phyloP scores from a whole-genome alignment of 2,329 filamentous ascomycete species.

The Botrytis pseudocinerea region DNA sequence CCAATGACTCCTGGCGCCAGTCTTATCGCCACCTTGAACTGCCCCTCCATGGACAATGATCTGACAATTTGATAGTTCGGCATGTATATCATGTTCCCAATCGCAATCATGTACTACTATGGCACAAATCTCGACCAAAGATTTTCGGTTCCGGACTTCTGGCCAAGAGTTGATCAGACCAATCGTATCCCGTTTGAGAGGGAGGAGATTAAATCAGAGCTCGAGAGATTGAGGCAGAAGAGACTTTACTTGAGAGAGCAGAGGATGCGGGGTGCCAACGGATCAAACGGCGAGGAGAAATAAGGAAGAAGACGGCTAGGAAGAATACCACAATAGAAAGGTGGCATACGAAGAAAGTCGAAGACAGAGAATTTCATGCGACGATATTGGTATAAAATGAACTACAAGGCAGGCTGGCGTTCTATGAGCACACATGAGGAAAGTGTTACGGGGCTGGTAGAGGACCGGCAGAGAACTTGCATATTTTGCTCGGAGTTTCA shows the following conservation, averaged over 20 bases:
- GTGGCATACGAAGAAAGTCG: neutral
- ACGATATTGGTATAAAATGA: constrained; percentile 9
- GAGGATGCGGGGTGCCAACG: constrained; percentile 37
- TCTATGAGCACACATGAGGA: neutral
- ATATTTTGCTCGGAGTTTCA: neutral
- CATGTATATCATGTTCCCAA: constrained; percentile 98
- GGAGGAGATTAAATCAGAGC: constrained; percentile 79
- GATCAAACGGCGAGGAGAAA: constrained; percentile 17
- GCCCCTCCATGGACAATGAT: constrained; percentile 10
- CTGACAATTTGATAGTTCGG: constrained; percentile 67
- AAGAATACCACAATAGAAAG: neutral
- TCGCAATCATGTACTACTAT: constrained; percentile 99
- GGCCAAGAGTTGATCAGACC: constrained; percentile 79
- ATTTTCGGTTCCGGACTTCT: constrained; percentile 88
- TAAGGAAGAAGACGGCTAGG: constrained; percentile 3
- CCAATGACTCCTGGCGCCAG: constrained; percentile 10
- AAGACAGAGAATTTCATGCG: too few relatives aligned
- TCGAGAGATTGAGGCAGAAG: constrained; percentile 38
- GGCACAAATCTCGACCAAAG: constrained; percentile 94
- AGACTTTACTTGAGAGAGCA: constrained; percentile 41
- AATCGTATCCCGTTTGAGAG: constrained; percentile 74
- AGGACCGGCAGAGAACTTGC: neutral
- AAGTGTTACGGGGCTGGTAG: neutral
- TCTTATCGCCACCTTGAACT: constrained; percentile 28
- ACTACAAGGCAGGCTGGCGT: constrained; percentile 6